phyloP scores from a whole-genome alignment of 129 eudicot genomes.

The Centaurea solstitialis region DNA sequence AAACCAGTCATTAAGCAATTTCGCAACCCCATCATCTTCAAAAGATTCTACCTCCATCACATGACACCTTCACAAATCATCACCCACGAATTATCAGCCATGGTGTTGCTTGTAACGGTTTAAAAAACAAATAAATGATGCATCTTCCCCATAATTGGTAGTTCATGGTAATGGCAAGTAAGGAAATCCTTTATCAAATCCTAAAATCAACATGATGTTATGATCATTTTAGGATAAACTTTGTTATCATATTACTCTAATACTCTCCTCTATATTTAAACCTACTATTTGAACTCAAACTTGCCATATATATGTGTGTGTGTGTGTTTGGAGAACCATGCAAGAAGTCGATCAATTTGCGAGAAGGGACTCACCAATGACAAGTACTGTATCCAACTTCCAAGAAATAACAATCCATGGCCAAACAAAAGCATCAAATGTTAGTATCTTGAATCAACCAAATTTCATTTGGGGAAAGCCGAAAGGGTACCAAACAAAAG shows the following conservation, averaged over 20 bases:
- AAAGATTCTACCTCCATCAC: conserved; percentile 99
- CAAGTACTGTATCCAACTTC: conserved; percentile 99
- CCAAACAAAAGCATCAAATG: conserved; percentile 15
- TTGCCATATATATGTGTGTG: not conserved
- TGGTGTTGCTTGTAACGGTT: not conserved
- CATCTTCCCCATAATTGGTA: not conserved
- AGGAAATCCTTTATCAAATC: not conserved
- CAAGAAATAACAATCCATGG: conserved; percentile 26
- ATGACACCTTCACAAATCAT: conserved; percentile 73
- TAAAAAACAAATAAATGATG: not conserved
- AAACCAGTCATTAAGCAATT: conserved; percentile 86
- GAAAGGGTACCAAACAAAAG: not conserved
- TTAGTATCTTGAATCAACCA: conserved; percentile 9
- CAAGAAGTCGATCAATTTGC: not conserved
- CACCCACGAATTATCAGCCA: conserved; percentile 13
- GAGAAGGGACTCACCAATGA: conserved; percentile 69
- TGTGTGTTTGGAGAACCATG: not conserved
- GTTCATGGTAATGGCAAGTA: not conserved
- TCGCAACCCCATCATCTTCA: conserved; percentile 83
- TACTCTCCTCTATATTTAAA: not conserved
- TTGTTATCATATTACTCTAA: not conserved
- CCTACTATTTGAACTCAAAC: not conserved
- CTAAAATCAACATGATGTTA: not conserved
- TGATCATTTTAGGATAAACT: not conserved
- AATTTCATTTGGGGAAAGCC: not conserved